Conservation (phyloP, 306 rosid genomes). For the Ammopiptanthus mongolicus region DNA sequence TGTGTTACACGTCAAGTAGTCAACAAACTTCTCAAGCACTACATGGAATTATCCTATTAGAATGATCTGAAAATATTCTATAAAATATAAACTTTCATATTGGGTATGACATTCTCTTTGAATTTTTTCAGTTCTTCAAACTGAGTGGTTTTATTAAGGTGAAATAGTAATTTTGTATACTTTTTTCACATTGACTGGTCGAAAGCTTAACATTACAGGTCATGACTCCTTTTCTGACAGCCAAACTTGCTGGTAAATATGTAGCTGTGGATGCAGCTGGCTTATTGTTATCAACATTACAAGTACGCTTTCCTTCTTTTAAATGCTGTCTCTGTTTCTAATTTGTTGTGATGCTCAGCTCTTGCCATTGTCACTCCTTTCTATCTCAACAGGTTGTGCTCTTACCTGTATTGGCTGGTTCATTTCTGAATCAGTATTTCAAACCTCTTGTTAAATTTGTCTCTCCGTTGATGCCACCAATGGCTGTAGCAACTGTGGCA, state of each 20-base stretch:
- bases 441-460: conserved; percentile 59
- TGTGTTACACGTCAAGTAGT: not conserved
- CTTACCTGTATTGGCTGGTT: conserved; percentile 74
- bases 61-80: not conserved
- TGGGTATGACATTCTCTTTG: not conserved
- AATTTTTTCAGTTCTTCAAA: not conserved
- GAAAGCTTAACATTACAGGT: conserved; percentile 44
- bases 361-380: not conserved
- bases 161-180: not conserved
- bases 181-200: not conserved
- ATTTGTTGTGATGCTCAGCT: not conserved
- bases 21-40: not conserved
- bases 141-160: not conserved
- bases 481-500: conserved; percentile 82
- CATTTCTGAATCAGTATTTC: conserved; percentile 79
- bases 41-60: not conserved
- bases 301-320: conserved; percentile 33
- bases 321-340: not conserved
- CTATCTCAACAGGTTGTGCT: conserved; percentile 64
- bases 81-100: not conserved
- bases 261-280: conserved; percentile 80
- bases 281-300: conserved; percentile 62
- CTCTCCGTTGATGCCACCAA: conserved; percentile 75
- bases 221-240: conserved; percentile 85
- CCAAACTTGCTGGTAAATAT: conserved; percentile 82